These are phyloP conservation scores for Hypericum perforatum DNA, from an alignment of 345 rosid species.

Conservation along the genomic window DNA sequence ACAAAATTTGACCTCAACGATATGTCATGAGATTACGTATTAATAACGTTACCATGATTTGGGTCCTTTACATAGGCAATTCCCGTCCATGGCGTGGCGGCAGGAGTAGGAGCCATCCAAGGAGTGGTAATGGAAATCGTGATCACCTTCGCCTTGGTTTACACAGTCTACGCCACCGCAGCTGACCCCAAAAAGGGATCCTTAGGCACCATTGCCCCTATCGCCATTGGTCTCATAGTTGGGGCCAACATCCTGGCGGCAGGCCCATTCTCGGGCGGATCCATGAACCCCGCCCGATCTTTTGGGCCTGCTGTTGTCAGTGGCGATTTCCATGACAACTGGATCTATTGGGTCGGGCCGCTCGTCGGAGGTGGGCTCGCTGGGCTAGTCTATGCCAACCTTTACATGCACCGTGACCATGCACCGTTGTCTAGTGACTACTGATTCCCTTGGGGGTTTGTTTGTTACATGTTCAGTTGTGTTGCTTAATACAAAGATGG, in stretches of 20 bases:
- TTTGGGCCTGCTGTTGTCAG: conserved; percentile 89
- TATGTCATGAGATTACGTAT: no score
- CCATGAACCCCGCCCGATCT: conserved; percentile 97
- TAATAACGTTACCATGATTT: no score
- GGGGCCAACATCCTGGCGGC: conserved; percentile 95
- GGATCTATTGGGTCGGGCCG: conserved; percentile 92
- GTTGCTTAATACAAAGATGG: no score
- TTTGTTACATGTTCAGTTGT: no score
- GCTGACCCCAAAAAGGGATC: conserved; percentile 95
- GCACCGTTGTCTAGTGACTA: conserved; percentile 38
- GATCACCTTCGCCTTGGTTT: conserved; percentile 80
- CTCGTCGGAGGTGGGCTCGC: conserved; percentile 84
- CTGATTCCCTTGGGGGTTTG: conserved; percentile 6
- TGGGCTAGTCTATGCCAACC: conserved; percentile 58
- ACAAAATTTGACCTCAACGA: no score
- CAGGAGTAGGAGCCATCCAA: conserved; percentile 68
- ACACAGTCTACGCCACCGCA: conserved; percentile 91
- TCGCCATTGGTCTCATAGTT: conserved; percentile 85
- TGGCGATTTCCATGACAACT: conserved; percentile 72
- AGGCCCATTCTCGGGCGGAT: conserved; percentile 94
- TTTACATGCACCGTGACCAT: conserved; percentile 51
- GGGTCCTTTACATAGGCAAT: conserved; percentile 31
- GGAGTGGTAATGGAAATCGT: conserved; percentile 91
- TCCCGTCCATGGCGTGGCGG: conserved; percentile 65
- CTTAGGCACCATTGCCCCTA: conserved; percentile 77